Percentiles rank a stretch among this genome's conserved stretches.
Evolutionary conservation across 2,329 filamentous ascomycete genomes (phyloP).

Genomic region (Alternaria arbusti): DNA sequence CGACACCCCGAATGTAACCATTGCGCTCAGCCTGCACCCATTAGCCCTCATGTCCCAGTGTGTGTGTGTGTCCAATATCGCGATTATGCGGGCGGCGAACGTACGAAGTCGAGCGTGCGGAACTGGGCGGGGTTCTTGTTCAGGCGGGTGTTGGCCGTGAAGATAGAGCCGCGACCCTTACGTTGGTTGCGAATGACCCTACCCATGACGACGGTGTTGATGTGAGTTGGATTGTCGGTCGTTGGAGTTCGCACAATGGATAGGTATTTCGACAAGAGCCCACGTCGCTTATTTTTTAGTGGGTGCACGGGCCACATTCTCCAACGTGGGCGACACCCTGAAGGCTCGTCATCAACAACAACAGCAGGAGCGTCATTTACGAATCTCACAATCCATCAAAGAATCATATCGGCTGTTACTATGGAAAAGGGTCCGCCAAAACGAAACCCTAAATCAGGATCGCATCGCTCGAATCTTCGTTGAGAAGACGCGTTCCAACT

Average conservation of each 20-base stretch:
- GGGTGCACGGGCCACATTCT: constrained; percentile 1
- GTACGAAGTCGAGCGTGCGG: constrained; percentile 87
- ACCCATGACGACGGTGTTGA: constrained; percentile 58
- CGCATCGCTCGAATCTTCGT: not conserved
- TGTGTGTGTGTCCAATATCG: constrained; percentile 18
- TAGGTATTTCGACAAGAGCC: not conserved
- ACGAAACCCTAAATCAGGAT: not conserved
- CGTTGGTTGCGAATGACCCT: constrained; percentile 80
- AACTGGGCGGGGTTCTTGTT: constrained; percentile 97
- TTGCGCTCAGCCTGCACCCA: constrained; percentile 74
- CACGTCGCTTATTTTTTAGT: not conserved
- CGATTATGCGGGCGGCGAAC: constrained; percentile 33
- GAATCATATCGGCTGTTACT: not conserved
- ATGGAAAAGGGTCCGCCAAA: not conserved
- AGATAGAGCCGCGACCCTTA: constrained; percentile 74
- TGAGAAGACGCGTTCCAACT: not conserved
- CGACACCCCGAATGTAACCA: constrained; percentile 95
- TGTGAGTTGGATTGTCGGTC: constrained; percentile 26
- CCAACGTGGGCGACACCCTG: not conserved
- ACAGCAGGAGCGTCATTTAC: not conserved
- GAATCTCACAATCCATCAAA: not conserved
- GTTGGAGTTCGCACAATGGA: constrained; percentile 3
- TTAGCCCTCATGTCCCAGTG: constrained; percentile 46
- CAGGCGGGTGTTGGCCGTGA: constrained; percentile 71
- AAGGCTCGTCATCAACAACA: not conserved